Evolutionary conservation across 192 early-diverging fungal species (phyloP), one percentile per base, ranked within the genome.

Genomic region (Coemansia asiatica): DNA sequence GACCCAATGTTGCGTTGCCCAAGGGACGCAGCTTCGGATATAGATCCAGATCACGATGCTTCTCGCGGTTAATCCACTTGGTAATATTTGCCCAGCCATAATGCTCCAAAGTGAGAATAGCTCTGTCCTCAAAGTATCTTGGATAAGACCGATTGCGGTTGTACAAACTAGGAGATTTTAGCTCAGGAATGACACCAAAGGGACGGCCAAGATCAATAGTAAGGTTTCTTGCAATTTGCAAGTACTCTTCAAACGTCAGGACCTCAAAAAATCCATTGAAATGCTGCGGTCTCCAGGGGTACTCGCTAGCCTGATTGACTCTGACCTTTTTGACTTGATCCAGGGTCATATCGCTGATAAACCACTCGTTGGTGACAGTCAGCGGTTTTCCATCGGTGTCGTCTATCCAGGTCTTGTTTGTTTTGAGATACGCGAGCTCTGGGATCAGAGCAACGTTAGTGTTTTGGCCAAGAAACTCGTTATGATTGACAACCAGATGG

Each of bases 401-500:
- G 56, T 71, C 59, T 8, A 35, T 15, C 81, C 81, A 83, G 33
- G 75, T 71, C 19, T 60, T 69, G 63, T 64, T 83, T 19, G 60
- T 49, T 1, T 58, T 58, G 40, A 74, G 13, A n/a, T 78, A 49
- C 0, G 75, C 62, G 5, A 83, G 64, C 51, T 63, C 53, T 0
- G 68, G 49, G 26, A 78, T 72, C 0, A 27, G 13, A 0, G 67
- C 68, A 2, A 78, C 62, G 28, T 83, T 69, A 48, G 81, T 83
- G 58, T 36, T 69, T 7, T 61, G 63, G 48, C 81, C 67, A 0
- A 83, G 64, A 68, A 68, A 83, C 44, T 83, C 81, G 76, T 83
- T 78, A 68, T 83, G 81, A 57, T 74, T 74, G 15, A 83, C 75
- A 2, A 83, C 72, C n/a, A 83, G 56, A 51, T 78, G 72, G 0